These are phyloP conservation scores for Rutidosis leptorrhynchoides DNA, from an alignment of 129 eudicot species.

Conservation along the genomic window DNA sequence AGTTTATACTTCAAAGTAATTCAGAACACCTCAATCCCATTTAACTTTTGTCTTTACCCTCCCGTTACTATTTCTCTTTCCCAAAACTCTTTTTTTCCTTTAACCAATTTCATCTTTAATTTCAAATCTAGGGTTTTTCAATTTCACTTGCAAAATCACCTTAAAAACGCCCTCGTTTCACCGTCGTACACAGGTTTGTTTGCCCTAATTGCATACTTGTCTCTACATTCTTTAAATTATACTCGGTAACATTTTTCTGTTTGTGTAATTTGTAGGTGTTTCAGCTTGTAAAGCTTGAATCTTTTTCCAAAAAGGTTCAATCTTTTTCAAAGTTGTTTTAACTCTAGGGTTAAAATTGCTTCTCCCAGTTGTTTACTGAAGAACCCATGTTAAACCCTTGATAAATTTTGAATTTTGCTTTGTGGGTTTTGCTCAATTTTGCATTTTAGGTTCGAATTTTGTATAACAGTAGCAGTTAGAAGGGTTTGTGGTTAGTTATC, in stretches of 20 bases:
- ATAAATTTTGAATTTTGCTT: conserved; percentile 1
- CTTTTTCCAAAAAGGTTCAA: conserved; percentile 21
- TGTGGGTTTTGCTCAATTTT: conserved; percentile 37
- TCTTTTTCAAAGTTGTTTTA: conserved; percentile 5
- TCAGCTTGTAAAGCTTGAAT: conserved; percentile 22
- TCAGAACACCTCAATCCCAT: conserved; percentile 53
- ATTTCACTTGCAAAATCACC: conserved; percentile 6
- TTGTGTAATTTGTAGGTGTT: conserved; percentile 11
- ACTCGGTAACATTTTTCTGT: conserved; percentile 10
- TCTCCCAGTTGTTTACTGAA: conserved; percentile 20
- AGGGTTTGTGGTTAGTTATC: conserved; percentile 13
- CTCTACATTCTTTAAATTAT: conserved; percentile 27
- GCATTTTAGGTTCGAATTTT: conserved; percentile 29
- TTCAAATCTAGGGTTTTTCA: conserved; percentile 66
- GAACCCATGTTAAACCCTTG: conserved; percentile 50
- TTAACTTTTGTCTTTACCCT: conserved; percentile 58
- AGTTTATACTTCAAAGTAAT: conserved; percentile 25
- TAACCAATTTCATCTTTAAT: conserved; percentile 26
- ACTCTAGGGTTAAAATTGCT: conserved; percentile 4
- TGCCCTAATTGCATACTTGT: conserved; percentile 26
- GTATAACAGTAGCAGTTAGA: not conserved
- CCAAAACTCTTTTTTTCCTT: conserved; percentile 30
- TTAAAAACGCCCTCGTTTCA: conserved; percentile 7
- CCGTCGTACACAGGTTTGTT: conserved; percentile 31
- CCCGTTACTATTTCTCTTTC: conserved; percentile 42